Evolutionary conservation across 352 stramenopile genomes (phyloP), one percentile per base, ranked within the genome.

Genomic region (Vaucheria bursata): DNA sequence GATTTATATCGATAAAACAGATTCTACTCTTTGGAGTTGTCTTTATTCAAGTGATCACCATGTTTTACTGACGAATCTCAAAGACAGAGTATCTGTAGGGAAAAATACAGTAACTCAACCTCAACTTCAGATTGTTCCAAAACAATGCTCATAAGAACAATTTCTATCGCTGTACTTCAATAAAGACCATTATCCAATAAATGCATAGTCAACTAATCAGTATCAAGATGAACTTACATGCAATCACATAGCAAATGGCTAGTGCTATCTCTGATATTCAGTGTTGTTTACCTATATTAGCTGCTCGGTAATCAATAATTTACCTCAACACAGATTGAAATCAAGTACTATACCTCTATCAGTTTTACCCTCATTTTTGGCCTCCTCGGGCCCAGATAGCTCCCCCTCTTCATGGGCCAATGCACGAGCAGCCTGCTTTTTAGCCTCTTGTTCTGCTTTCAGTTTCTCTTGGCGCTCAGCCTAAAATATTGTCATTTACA

Each of bases 381-480:
- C 53, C 6, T 68, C 53, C 2, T 68, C 53, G 12, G 45, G 12
- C 12, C 12, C 45, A 7, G 2, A 2, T 7, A 68, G 2, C 53
- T 68, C 53, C 53, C 53, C 53, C 2, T 68, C 53, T 34, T 68
- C 53, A 31, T 34, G 34, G 53, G 53, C 53, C 8, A 34, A 31
- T 7, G 37, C 2, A 31, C 8, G 34, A 7, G 53, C 53, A 37
- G 53, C 53, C 53, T 68, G 31, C 2, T 34, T 31, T 2, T 34
- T 2, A 31, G 53, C 53, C 53, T 68, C 53, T 2, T 34, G 53
- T 34, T 68, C 53, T 8, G 53, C 53, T 34, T 68, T 68, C 31
- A 68, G 53, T 34, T 68, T 68, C 53, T 68, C 53, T 34, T 68
- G 53, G 2, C 53, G 2, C 53, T 68, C 53, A 31, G 53, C 53